phyloP scores from a whole-genome alignment of 768 basidiomycete genomes.

The Tulasnella sp. region DNA sequence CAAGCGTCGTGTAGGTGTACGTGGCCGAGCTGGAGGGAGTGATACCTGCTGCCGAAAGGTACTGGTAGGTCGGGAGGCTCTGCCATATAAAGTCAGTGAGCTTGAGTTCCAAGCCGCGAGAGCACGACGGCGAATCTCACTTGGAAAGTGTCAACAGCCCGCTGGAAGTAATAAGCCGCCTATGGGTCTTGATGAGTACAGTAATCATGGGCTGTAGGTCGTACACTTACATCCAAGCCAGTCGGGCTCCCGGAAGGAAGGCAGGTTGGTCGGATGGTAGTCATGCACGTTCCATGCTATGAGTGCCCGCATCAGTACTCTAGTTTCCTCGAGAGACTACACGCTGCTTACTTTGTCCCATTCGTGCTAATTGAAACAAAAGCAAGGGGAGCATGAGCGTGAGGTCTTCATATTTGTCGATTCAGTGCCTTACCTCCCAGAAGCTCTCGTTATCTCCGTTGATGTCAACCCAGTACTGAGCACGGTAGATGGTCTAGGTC shows the following conservation, averaged over 20 bases:
- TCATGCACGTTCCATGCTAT: constrained; percentile 23
- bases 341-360: constrained; percentile 11
- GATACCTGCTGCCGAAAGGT: constrained; percentile 61
- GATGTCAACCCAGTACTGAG: constrained; percentile 12
- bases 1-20: constrained; percentile 43
- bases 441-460: constrained; percentile 22
- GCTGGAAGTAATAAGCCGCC: constrained; percentile 5
- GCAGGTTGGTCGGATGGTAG: constrained; percentile 22
- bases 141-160: constrained; percentile 46
- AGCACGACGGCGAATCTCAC: constrained; percentile 19
- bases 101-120: neutral
- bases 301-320: neutral
- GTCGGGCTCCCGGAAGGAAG: constrained; percentile 16
- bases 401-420: neutral
- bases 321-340: neutral
- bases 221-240: constrained; percentile 20
- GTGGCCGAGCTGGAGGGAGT: constrained; percentile 49
- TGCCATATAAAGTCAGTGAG: constrained; percentile 20
- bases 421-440: constrained; percentile 17
- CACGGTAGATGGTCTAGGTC: neutral
- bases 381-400: no score
- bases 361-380: constrained; percentile 23
- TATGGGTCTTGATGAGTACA: neutral
- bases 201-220: neutral
- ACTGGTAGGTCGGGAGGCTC: constrained; percentile 63